Evolutionary conservation across 805 yeast species (phyloP).

Genomic region (Zygotorulaspora florentina): DNA sequence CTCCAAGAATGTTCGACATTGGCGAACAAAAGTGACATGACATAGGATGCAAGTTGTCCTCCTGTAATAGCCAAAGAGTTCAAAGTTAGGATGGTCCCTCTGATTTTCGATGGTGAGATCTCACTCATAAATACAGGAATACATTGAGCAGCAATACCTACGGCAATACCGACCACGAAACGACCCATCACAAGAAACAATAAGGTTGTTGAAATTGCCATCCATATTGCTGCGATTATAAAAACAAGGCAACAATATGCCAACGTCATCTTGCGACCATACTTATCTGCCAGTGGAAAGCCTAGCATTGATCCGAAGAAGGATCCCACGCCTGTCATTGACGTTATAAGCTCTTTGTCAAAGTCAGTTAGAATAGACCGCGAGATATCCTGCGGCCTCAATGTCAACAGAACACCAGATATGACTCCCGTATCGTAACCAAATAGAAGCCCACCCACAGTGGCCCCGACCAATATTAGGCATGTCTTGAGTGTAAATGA

Average conservation of each 20-base stretch:
- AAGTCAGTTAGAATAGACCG: slow-evolving; percentile 33
- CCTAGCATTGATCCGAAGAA: slow-evolving; percentile 48
- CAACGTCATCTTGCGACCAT: slow-evolving; percentile 41
- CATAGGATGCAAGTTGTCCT: slow-evolving; percentile 46
- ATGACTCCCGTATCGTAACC: slow-evolving; percentile 66
- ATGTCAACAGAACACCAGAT: slow-evolving; percentile 51
- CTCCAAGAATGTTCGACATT: slow-evolving; percentile 36
- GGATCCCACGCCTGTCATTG: slow-evolving; percentile 51
- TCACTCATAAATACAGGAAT: slow-evolving; percentile 59
- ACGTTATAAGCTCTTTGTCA: slow-evolving; percentile 42
- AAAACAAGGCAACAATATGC: slow-evolving; percentile 45
- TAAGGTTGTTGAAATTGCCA: slow-evolving; percentile 41
- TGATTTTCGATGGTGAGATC: slow-evolving; percentile 40
- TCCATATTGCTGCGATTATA: slow-evolving; percentile 46
- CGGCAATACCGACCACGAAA: slow-evolving; percentile 62
- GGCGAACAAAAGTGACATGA: slow-evolving; percentile 36
- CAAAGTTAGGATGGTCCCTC: slow-evolving; percentile 39
- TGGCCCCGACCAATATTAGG: slow-evolving; percentile 33
- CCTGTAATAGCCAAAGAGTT: slow-evolving; percentile 46
- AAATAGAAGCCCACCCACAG: slow-evolving; percentile 58
- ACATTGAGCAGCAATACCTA: slow-evolving; percentile 67
- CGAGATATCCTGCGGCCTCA: slow-evolving; percentile 39
- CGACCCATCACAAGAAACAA: slow-evolving; percentile 50
- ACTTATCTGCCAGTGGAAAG: slow-evolving; percentile 47
- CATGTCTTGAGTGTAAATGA: slow-evolving; percentile 20